Evolutionary conservation across 1,139 yeast species (phyloP).

Genomic region (Pichia sp.): DNA sequence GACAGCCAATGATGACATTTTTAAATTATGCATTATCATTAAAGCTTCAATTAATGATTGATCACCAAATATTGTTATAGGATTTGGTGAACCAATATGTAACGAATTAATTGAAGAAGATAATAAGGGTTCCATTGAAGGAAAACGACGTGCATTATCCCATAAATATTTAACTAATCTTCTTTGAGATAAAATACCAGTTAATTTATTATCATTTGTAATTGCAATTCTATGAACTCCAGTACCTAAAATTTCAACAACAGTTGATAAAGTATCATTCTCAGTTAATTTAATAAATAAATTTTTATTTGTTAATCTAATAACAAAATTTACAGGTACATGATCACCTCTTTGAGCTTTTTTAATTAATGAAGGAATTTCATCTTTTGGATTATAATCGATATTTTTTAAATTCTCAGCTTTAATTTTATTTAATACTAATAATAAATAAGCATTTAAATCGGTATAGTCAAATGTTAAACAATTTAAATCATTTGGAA

Average conservation of each 20-base stretch:
- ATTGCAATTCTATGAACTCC: slow-evolving; percentile 94
- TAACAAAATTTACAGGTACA: slow-evolving; percentile 76
- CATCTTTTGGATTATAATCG: slow-evolving; percentile 28
- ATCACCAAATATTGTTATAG: slow-evolving; percentile 78
- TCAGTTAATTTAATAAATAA: slow-evolving; percentile 76
- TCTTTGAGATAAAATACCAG: slow-evolving; percentile 85
- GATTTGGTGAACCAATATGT: slow-evolving; percentile 61
- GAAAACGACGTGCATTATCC: slow-evolving; percentile 87
- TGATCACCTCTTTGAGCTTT: slow-evolving; percentile 60
- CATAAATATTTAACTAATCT: slow-evolving; percentile 75
- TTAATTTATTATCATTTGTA: slow-evolving; percentile 47
- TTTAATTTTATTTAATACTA: slow-evolving; percentile 30
- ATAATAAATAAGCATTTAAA: slow-evolving; percentile 60
- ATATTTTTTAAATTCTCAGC: slow-evolving; percentile 28
- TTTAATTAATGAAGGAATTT: slow-evolving; percentile 32
- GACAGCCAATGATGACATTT: slow-evolving; percentile 91
- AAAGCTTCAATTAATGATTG: slow-evolving; percentile 82
- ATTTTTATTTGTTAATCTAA: slow-evolving; percentile 75
- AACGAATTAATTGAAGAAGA: slow-evolving; percentile 61
- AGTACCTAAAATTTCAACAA: slow-evolving; percentile 77
- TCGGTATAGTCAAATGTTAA: slow-evolving; percentile 88
- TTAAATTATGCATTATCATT: slow-evolving; percentile 72
- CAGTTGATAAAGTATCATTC: slow-evolving; percentile 59
- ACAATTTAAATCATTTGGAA: slow-evolving; percentile 53
- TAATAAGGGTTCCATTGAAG: slow-evolving; percentile 66